A percentile compares a stretch with the other conserved stretches of the same genome.
Evolutionary conservation across 2,329 filamentous ascomycete genomes (phyloP).

Genomic region (Paraconiothyrium sp.): DNA sequence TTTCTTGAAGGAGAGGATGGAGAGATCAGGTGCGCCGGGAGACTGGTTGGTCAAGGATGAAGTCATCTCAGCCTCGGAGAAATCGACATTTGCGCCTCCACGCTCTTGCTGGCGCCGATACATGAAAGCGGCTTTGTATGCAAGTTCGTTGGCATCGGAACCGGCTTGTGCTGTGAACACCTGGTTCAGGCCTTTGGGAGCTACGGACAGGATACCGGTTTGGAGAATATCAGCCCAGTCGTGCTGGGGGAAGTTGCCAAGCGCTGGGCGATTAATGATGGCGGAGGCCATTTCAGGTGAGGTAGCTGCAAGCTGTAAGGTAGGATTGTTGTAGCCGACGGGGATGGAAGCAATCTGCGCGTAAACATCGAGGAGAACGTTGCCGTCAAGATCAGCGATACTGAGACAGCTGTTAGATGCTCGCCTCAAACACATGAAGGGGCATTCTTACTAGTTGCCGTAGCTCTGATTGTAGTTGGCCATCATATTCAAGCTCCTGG

Average conservation of each 20-base stretch:
- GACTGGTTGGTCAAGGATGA: constrained; percentile 82
- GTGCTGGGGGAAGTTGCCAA: constrained; percentile 88
- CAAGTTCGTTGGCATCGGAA: constrained; percentile 92
- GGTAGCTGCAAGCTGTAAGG: constrained; percentile 73
- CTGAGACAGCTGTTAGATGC: constrained; percentile 30
- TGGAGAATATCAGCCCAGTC: constrained; percentile 85
- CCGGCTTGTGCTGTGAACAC: constrained; percentile 91
- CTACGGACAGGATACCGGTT: constrained; percentile 81
- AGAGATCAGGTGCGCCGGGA: constrained; percentile 80
- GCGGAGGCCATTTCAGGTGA: constrained; percentile 81
- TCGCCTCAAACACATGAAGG: background rate
- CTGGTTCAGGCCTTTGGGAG: constrained; percentile 83
- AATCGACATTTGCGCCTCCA: constrained; percentile 79
- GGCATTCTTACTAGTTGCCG: constrained; percentile 74
- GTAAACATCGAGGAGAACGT: constrained; percentile 78
- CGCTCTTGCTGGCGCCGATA: constrained; percentile 84
- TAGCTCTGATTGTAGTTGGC: constrained; percentile 49
- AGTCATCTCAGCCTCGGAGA: constrained; percentile 78
- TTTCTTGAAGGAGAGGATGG: constrained; percentile 87
- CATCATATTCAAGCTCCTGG: constrained; percentile 77
- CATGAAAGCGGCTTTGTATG: constrained; percentile 97
- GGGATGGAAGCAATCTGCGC: constrained; percentile 94
- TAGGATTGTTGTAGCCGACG: constrained; percentile 90
- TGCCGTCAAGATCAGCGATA: constrained; percentile 76
- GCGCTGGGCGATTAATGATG: constrained; percentile 86